Conservation (phyloP, 2,329 filamentous ascomycete species). For the Sphaerulina populicola region DNA sequence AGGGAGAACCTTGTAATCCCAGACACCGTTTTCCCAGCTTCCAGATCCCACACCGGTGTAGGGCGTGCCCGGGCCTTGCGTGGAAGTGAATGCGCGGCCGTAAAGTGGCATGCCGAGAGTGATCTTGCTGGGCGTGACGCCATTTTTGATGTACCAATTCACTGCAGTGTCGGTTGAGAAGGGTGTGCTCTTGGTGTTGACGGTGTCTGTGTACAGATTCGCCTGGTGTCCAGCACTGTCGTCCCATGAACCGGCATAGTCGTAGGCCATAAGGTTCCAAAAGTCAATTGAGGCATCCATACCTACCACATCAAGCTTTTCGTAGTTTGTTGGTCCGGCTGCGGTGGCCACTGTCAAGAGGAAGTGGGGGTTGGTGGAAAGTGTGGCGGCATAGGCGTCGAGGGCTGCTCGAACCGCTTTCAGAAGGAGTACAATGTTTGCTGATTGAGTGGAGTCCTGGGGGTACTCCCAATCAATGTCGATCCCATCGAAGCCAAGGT, state of each 20-base stretch:
- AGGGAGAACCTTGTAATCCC: conserved; percentile 78
- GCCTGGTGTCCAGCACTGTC: conserved; percentile 63
- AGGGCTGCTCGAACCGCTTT: conserved; percentile 33
- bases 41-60: conserved; percentile 68
- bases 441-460: conserved; percentile 32
- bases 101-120: conserved; percentile 89
- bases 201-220: conserved; percentile 58
- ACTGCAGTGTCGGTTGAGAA: conserved; percentile 68
- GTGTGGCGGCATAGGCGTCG: conserved; percentile 34
- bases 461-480: conserved; percentile 47
- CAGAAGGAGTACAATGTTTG: conserved; percentile 36
- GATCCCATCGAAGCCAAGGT: conserved; percentile 60
- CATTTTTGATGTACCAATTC: conserved; percentile 55
- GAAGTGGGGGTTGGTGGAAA: conserved; percentile 35
- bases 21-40: conserved; percentile 74
- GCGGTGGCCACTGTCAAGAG: conserved; percentile 41
- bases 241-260: conserved; percentile 70
- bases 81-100: conserved; percentile 73
- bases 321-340: conserved; percentile 38
- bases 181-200: conserved; percentile 59
- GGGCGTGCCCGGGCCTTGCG: conserved; percentile 60
- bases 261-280: conserved; percentile 47
- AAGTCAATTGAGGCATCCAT: conserved; percentile 41
- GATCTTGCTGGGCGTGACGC: conserved; percentile 60
- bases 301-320: conserved; percentile 35